Evolutionary conservation across 2,329 filamentous ascomycete genomes (phyloP).

Genomic region (Aspergillus alliaceus): DNA sequence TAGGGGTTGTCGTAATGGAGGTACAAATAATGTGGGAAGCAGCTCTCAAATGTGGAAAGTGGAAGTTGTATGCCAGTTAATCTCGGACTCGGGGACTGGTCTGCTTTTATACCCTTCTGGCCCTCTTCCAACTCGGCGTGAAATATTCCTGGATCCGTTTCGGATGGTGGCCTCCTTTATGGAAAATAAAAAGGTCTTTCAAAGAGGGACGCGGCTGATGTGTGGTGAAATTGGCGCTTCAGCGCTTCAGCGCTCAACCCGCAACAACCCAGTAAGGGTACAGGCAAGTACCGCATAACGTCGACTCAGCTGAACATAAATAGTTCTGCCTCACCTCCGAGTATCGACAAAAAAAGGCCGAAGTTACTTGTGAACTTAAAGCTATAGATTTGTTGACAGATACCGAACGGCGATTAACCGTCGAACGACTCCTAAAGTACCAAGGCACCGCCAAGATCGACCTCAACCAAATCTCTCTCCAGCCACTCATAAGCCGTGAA

Average conservation of each 20-base stretch:
- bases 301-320: background rate
- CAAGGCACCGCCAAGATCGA: constrained; percentile 27
- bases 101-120: background rate
- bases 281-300: background rate
- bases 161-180: too few species aligned
- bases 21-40: background rate
- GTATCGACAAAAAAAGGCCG: background rate
- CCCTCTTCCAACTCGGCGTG: background rate
- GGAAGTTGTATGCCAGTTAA: background rate
- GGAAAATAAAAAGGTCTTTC: background rate
- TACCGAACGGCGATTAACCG: constrained; percentile 12
- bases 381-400: constrained; percentile 12
- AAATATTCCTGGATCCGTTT: too few species aligned
- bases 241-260: background rate
- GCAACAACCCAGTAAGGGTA: background rate
- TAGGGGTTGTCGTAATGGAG: background rate
- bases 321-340: background rate
- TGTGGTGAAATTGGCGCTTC: background rate
- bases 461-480: constrained; percentile 20
- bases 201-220: background rate
- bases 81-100: background rate
- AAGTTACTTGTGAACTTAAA: background rate
- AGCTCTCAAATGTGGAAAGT: background rate
- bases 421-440: constrained; percentile 25
- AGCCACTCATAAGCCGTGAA: constrained; percentile 7